Evolutionary conservation across 495 filamentous ascomycete species (phyloP), one percentile per base, ranked within the genome.

Genomic region (Aspergillus carlsbadensis): DNA sequence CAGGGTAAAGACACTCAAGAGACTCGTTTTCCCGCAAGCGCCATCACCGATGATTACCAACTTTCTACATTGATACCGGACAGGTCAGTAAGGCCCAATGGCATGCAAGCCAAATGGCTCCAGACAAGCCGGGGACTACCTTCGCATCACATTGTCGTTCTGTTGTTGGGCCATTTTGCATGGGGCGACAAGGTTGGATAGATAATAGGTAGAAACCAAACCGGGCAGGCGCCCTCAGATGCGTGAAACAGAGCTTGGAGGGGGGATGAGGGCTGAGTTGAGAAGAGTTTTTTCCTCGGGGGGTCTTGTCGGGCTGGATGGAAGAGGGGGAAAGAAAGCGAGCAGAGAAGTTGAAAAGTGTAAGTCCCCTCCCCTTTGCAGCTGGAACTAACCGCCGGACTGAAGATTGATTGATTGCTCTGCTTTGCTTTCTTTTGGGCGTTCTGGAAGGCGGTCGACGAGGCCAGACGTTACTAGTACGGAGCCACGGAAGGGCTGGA

Each of bases 41-140:
- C 94, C 94, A 70, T 99, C 94, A 40, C 94, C 94, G 64, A 99
- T 99, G 54, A 99, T 99, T 61, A 99, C 94, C 69, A 99, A 78
- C 77, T 99, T 99, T 78, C 94, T 99, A 59, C n/a, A 64, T 60
- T 24, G 33, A 15, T 18, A 39, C 14, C 31, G 10, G 36, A 41
- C 43, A 41, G 42, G 45, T 48, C 26, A 48, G 42, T 22, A 35
- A 4, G 33, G 22, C 20, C n/a, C 15, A 48, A 10, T 2, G 6
- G n/a, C 36, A 39, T 14, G 5, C 4, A 39, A 14, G 13, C 11
- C 36, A 39, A 14, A 39, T 17, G 36, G 8, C 6, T 29, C 52
- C 21, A 41, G 14, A 15, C 31, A 43, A 24, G 43, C 18, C 43
- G 18, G 24, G n/a, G 33, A 39, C 49, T 83, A 88, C 85, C 85